Percentiles rank a stretch among this genome's conserved stretches.
Conservation (phyloP, 2,329 filamentous ascomycete species). For the Colletotrichum destructivum region DNA sequence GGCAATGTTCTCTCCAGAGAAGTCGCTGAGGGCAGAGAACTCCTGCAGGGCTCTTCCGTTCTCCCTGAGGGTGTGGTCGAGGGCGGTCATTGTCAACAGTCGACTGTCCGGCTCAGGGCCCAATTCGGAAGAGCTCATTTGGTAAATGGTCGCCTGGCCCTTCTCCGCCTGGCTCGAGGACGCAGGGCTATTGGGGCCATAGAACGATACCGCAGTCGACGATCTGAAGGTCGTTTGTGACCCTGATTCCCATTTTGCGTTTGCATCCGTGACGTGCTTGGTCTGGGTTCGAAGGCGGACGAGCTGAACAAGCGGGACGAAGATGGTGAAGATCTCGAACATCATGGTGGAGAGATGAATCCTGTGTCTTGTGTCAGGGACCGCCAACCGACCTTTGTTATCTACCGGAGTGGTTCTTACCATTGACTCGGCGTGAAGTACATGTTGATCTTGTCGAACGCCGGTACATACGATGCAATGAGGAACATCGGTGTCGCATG, state of each 20-base stretch:
- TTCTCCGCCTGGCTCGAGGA: constrained; percentile 47
- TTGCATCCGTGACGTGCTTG: constrained; percentile 46
- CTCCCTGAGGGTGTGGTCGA: constrained; percentile 63
- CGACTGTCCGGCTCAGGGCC: constrained; percentile 53
- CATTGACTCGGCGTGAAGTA: constrained; percentile 68
- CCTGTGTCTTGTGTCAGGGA: constrained; percentile 51
- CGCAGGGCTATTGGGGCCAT: constrained; percentile 40
- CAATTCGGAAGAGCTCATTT: constrained; percentile 22
- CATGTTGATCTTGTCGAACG: constrained; percentile 59
- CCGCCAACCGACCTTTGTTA: background rate
- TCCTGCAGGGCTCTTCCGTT: constrained; percentile 64
- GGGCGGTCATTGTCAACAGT: constrained; percentile 66
- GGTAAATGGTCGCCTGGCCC: constrained; percentile 49
- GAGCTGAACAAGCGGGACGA: constrained; percentile 61
- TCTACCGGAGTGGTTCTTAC: constrained; percentile 49
- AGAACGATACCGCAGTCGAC: constrained; percentile 40
- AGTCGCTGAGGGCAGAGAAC: constrained; percentile 68
- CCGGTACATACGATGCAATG: constrained; percentile 60
- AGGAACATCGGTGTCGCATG: constrained; percentile 72
- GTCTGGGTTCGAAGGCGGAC: constrained; percentile 46
- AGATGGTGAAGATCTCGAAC: constrained; percentile 69
- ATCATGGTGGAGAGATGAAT: constrained; percentile 67
- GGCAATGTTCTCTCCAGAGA: constrained; percentile 72
- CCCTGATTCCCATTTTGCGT: constrained; percentile 50
- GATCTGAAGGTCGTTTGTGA: constrained; percentile 45